Evolutionary conservation across 2,329 filamentous ascomycete species (phyloP).

Genomic region (Colletotrichum sp.): DNA sequence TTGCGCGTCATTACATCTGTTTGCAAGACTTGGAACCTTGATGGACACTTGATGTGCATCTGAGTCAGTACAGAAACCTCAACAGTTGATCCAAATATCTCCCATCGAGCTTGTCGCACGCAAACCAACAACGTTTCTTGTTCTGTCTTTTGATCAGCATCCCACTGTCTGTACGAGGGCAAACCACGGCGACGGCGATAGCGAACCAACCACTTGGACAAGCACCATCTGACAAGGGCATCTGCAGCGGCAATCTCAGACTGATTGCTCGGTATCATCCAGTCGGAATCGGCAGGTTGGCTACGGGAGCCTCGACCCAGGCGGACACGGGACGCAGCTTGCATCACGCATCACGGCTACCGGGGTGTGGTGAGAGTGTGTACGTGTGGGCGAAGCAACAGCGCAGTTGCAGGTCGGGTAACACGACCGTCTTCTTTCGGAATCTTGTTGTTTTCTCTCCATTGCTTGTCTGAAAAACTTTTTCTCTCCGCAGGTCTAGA

Average conservation of each 20-base stretch:
- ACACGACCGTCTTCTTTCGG: background rate
- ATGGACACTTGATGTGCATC: background rate
- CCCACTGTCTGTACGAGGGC: background rate
- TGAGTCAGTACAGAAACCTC: conserved; percentile 9
- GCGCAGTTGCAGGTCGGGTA: background rate
- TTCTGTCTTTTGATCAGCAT: background rate
- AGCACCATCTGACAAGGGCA: background rate
- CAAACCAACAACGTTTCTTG: background rate
- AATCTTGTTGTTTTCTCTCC: background rate
- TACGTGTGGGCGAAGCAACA: background rate
- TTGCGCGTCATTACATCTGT: background rate
- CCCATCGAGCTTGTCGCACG: conserved; percentile 1
- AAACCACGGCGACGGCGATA: background rate
- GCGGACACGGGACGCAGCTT: background rate
- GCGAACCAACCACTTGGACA: background rate
- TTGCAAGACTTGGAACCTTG: conserved; percentile 13
- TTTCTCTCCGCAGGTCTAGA: background rate
- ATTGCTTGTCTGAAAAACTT: background rate
- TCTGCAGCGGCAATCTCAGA: background rate
- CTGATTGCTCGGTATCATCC: background rate
- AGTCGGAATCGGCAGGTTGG: background rate
- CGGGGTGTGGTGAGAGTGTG: background rate
- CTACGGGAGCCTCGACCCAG: background rate
- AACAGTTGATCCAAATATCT: conserved; percentile 10
- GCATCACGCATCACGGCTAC: background rate